Conservation (phyloP, 2,329 filamentous ascomycete species). For the Alternaria sp. region DNA sequence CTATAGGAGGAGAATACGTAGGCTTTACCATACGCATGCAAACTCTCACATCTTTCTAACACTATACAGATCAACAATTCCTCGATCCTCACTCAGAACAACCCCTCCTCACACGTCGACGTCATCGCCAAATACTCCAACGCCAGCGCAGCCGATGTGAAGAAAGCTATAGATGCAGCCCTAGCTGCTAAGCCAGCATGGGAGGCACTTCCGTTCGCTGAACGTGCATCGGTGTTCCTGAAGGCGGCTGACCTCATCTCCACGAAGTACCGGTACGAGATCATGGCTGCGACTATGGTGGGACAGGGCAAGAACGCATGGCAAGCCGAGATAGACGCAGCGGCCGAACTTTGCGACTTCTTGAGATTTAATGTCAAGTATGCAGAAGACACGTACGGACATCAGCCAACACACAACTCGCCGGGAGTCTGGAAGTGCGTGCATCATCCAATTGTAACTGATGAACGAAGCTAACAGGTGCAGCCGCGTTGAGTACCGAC, state of each 20-base stretch:
- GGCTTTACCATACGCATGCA: slow-evolving; percentile 24
- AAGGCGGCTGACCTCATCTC: slow-evolving; percentile 93
- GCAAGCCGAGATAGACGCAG: slow-evolving; percentile 98
- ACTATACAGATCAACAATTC: slow-evolving; percentile 69
- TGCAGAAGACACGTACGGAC: slow-evolving; percentile 86
- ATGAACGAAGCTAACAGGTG: slow-evolving; percentile 28
- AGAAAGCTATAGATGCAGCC: slow-evolving; percentile 81
- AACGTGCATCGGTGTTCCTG: slow-evolving; percentile 91
- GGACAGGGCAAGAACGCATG: slow-evolving; percentile 98
- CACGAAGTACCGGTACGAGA: slow-evolving; percentile 92
- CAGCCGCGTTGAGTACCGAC: slow-evolving; percentile 81
- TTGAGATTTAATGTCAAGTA: slow-evolving; percentile 94
- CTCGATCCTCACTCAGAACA: slow-evolving; percentile 73
- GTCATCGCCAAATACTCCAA: slow-evolving; percentile 85
- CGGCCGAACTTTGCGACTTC: slow-evolving; percentile 92
- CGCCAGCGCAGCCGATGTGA: slow-evolving; percentile 78
- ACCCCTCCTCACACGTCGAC: slow-evolving; percentile 81
- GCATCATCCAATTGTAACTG: background rate
- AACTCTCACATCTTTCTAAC: slow-evolving; percentile 20
- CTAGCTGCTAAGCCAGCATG: slow-evolving; percentile 85
- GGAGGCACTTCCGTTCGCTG: slow-evolving; percentile 86
- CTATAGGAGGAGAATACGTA: slow-evolving; percentile 84
- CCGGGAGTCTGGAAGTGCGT: slow-evolving; percentile 83
- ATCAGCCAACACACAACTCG: slow-evolving; percentile 85
- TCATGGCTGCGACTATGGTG: slow-evolving; percentile 95